Evolutionary conservation across 345 rosid genomes (phyloP).

Genomic region (Populus euphratica): DNA sequence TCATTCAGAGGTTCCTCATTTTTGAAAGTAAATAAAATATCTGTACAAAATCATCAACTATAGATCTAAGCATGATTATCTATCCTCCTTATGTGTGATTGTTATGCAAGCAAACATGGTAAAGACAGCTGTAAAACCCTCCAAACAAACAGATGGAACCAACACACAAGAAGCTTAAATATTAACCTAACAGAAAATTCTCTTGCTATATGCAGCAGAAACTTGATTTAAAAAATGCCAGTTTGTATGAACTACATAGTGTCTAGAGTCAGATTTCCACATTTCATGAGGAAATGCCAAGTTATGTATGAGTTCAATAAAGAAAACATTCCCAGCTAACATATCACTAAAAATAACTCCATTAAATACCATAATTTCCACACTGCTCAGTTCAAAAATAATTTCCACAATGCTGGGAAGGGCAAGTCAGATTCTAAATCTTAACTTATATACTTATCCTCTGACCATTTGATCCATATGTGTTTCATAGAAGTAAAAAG

Average conservation of each 20-base stretch:
- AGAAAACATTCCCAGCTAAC: not conserved
- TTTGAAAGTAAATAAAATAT: not conserved
- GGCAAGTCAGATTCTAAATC: not conserved
- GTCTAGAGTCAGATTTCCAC: not conserved
- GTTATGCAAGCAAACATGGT: not conserved
- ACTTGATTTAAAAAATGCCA: not conserved
- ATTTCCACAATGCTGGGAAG: not conserved
- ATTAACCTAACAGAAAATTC: not conserved
- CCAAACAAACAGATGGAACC: not conserved
- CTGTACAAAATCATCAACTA: not conserved
- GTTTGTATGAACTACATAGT: not conserved
- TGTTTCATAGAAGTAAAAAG: not conserved
- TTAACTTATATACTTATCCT: not conserved
- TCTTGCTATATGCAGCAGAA: not conserved
- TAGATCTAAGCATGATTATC: not conserved
- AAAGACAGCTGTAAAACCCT: not conserved
- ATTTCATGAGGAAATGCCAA: not conserved
- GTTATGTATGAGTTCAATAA: not conserved
- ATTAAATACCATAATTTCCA: too few species aligned
- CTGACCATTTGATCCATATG: not conserved
- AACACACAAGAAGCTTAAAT: not conserved
- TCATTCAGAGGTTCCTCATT: not conserved
- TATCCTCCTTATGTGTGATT: not conserved
- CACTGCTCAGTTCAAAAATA: not conserved
- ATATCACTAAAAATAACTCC: not conserved